These are phyloP conservation scores for Ophiobolus disseminans DNA, from an alignment of 2,329 filamentous ascomycete species.

Conservation along the genomic window DNA sequence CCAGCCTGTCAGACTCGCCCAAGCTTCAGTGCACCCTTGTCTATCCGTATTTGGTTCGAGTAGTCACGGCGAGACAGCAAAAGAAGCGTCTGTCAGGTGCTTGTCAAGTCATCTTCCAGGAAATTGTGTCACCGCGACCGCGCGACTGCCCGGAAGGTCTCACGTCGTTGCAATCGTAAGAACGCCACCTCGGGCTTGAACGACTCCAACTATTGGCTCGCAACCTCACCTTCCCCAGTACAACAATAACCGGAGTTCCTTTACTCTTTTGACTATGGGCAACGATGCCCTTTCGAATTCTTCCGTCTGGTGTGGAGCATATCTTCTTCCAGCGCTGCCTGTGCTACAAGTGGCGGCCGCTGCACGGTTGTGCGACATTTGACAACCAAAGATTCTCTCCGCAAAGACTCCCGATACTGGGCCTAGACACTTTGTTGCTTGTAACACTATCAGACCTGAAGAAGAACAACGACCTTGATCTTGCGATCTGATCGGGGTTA, in stretches of 20 bases:
- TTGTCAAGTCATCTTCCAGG: slow-evolving; percentile 3
- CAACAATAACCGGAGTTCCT: slow-evolving; percentile 6
- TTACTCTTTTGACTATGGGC: slow-evolving; percentile 12
- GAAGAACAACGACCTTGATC: neutral
- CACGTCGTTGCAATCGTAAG: slow-evolving; percentile 7
- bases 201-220: slow-evolving; percentile 20
- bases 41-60: neutral
- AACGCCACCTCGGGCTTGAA: slow-evolving; percentile 8
- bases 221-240: slow-evolving; percentile 26
- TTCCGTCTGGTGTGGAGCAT: slow-evolving; percentile 8
- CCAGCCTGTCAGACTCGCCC: slow-evolving; percentile 3
- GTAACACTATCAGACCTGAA: neutral
- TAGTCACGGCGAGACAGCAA: neutral
- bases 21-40: neutral
- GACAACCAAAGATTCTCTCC: slow-evolving; percentile 11
- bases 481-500: neutral
- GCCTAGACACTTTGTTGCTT: neutral
- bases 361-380: slow-evolving; percentile 22
- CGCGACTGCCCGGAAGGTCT: too few species aligned
- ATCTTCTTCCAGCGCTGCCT: slow-evolving; percentile 6
- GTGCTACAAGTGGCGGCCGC: slow-evolving; percentile 24
- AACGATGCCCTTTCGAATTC: slow-evolving; percentile 11
- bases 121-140: slow-evolving; percentile 2
- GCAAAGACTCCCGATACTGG: slow-evolving; percentile 8
- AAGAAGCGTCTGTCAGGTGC: slow-evolving; percentile 13